These are phyloP conservation scores for Yamadazyma ubonensis DNA, from an alignment of 805 yeast genomes.

Conservation along the genomic window DNA sequence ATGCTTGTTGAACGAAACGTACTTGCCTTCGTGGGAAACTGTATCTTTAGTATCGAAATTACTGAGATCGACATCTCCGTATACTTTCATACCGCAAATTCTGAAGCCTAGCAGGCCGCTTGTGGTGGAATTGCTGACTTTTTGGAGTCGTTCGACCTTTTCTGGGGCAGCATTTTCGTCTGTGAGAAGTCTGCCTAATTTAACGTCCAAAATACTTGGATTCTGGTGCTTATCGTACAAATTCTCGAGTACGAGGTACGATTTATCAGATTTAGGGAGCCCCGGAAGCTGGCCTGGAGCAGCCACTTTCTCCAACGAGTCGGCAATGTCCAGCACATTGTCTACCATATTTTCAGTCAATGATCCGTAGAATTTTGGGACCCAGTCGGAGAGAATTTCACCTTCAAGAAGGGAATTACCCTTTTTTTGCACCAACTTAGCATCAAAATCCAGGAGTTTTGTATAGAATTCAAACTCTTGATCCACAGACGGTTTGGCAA, in stretches of 20 bases:
- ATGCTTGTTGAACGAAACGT: slow-evolving; percentile 57
- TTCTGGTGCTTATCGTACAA: slow-evolving; percentile 54
- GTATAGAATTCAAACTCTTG: slow-evolving; percentile 77
- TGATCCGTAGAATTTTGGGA: slow-evolving; percentile 64
- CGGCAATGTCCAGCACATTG: not conserved
- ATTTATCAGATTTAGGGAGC: slow-evolving; percentile 18
- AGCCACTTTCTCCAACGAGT: slow-evolving; percentile 1
- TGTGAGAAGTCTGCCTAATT: slow-evolving; percentile 69
- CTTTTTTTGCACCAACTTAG: slow-evolving; percentile 11
- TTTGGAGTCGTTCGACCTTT: slow-evolving; percentile 57
- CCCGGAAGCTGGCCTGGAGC: not conserved
- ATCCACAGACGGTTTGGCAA: slow-evolving; percentile 63
- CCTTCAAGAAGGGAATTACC: slow-evolving; percentile 23
- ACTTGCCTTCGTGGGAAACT: too few relatives aligned
- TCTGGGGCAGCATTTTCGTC: slow-evolving; percentile 60
- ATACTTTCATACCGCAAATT: slow-evolving; percentile 84
- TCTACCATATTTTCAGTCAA: slow-evolving; percentile 42
- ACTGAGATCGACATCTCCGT: slow-evolving; percentile 13
- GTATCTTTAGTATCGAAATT: too few relatives aligned
- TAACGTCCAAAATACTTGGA: slow-evolving; percentile 82
- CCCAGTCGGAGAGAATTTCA: slow-evolving; percentile 48
- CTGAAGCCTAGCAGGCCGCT: slow-evolving; percentile 75
- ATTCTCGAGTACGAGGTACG: slow-evolving; percentile 70
- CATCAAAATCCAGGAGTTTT: not conserved
- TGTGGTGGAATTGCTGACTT: slow-evolving; percentile 72